Evolutionary conservation across 768 basidiomycete species (phyloP).

Genomic region (Chalciporus chontae): DNA sequence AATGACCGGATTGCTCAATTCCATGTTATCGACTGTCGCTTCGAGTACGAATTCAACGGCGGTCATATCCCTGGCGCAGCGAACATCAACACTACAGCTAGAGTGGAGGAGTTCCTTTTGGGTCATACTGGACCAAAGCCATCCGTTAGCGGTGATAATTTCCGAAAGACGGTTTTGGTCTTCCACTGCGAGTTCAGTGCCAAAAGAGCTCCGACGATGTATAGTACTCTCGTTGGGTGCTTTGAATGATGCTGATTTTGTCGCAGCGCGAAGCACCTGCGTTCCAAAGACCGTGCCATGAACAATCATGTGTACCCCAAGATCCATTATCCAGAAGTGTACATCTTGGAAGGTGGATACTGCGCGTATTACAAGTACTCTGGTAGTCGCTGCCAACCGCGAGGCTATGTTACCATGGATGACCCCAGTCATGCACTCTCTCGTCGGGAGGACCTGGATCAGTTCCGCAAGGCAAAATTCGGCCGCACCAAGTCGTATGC

Average conservation of each 20-base stretch:
- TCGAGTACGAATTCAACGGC: constrained; percentile 93
- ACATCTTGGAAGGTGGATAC: constrained; percentile 96
- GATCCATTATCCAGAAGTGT: constrained; percentile 94
- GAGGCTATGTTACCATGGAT: constrained; percentile 90
- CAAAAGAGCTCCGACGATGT: constrained; percentile 96
- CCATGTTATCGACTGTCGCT: constrained; percentile 92
- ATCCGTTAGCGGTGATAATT: constrained; percentile 68
- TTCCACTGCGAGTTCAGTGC: constrained; percentile 99
- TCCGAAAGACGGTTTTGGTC: constrained; percentile 79
- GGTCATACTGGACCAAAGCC: constrained; percentile 57
- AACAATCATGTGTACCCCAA: constrained; percentile 90
- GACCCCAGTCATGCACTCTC: constrained; percentile 81
- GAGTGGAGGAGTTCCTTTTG: constrained; percentile 80
- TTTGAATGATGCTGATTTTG: constrained; percentile 2
- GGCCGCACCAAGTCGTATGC: constrained; percentile 89
- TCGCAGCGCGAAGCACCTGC: constrained; percentile 85
- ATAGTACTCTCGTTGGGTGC: constrained; percentile 29
- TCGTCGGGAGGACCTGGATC: constrained; percentile 82
- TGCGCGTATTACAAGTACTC: constrained; percentile 77
- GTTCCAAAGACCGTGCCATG: constrained; percentile 83
- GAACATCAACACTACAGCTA: constrained; percentile 81
- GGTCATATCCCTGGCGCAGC: constrained; percentile 91
- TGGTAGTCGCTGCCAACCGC: constrained; percentile 70
- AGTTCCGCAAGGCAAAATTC: constrained; percentile 87
- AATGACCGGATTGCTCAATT: constrained; percentile 60